A percentile compares a stretch with the other conserved stretches of the same genome.
Evolutionary conservation across 768 basidiomycete genomes (phyloP).

Genomic region (Leccinum olivaceopallidum): DNA sequence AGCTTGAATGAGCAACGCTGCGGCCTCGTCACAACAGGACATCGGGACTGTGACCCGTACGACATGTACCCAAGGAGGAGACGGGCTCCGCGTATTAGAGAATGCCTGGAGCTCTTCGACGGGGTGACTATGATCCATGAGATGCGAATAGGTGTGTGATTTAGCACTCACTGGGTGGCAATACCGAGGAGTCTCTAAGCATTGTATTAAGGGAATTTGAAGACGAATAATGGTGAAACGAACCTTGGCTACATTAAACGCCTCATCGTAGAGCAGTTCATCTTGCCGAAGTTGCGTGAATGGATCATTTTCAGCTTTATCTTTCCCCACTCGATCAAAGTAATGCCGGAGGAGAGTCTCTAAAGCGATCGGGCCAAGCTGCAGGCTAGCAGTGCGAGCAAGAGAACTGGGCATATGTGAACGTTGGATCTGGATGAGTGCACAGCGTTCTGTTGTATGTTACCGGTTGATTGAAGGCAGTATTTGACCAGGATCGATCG

Average conservation of each 20-base stretch:
- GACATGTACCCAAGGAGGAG: slow-evolving; percentile 82
- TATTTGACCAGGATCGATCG: no score
- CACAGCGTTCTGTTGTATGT: background rate
- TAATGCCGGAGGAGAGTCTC: slow-evolving; percentile 88
- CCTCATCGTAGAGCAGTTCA: slow-evolving; percentile 81
- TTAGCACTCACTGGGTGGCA: slow-evolving; percentile 56
- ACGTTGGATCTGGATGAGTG: background rate
- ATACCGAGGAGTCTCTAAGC: slow-evolving; percentile 72
- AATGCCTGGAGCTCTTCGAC: slow-evolving; percentile 83
- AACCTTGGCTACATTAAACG: slow-evolving; percentile 75
- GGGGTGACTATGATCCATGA: slow-evolving; percentile 56
- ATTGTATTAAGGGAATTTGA: background rate
- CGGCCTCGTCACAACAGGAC: slow-evolving; percentile 73
- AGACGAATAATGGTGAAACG: slow-evolving; percentile 14
- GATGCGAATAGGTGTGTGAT: background rate
- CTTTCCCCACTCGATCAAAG: slow-evolving; percentile 60
- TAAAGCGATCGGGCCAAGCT: slow-evolving; percentile 69
- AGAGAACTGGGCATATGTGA: slow-evolving; percentile 49
- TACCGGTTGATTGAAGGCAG: background rate
- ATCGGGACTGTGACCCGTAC: slow-evolving; percentile 72
- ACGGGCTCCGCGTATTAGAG: slow-evolving; percentile 77
- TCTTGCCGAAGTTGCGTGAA: slow-evolving; percentile 59
- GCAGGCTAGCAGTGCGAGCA: slow-evolving; percentile 60
- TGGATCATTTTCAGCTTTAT: slow-evolving; percentile 37
- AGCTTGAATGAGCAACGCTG: slow-evolving; percentile 67